A percentile compares a stretch with the other conserved stretches of the same genome.
Conservation (phyloP, 2,329 filamentous ascomycete species). For the Penicillium sp. region DNA sequence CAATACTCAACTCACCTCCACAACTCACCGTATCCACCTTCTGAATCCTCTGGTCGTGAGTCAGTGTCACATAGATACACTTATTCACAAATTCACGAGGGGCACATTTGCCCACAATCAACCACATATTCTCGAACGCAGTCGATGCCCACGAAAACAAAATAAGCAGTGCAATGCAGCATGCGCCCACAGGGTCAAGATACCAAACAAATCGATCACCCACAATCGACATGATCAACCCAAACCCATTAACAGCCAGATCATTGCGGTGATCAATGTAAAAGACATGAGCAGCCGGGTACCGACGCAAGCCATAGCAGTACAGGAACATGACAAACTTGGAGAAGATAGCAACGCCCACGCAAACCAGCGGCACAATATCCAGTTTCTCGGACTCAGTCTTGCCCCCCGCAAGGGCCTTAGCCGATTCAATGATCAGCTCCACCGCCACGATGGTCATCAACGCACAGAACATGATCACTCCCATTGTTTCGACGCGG, state of each 20-base stretch:
- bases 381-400: slow-evolving; percentile 3
- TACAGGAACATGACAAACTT: slow-evolving; percentile 8
- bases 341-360: slow-evolving; percentile 12
- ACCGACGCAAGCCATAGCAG: slow-evolving; percentile 9
- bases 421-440: slow-evolving; percentile 9
- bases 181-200: slow-evolving; percentile 10
- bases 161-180: slow-evolving; percentile 12
- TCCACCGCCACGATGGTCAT: slow-evolving; percentile 5
- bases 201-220: slow-evolving; percentile 13
- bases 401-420: slow-evolving; percentile 2
- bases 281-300: slow-evolving; percentile 12
- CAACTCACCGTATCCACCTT: slow-evolving; percentile 11
- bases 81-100: slow-evolving; percentile 11
- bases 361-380: slow-evolving; percentile 8
- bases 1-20: not conserved
- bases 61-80: slow-evolving; percentile 13
- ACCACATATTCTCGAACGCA: slow-evolving; percentile 12
- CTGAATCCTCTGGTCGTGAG: slow-evolving; percentile 11
- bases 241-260: slow-evolving; percentile 12
- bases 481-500: slow-evolving; percentile 11
- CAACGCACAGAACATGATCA: slow-evolving; percentile 12
- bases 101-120: slow-evolving; percentile 12
- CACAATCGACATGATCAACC: slow-evolving; percentile 10
- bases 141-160: slow-evolving; percentile 12
- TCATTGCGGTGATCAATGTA: slow-evolving; percentile 13